A percentile compares a stretch with the other conserved stretches of the same genome.
phyloP scores from a whole-genome alignment of 805 yeast species.

The Wickerhamiella alocasiicola region DNA sequence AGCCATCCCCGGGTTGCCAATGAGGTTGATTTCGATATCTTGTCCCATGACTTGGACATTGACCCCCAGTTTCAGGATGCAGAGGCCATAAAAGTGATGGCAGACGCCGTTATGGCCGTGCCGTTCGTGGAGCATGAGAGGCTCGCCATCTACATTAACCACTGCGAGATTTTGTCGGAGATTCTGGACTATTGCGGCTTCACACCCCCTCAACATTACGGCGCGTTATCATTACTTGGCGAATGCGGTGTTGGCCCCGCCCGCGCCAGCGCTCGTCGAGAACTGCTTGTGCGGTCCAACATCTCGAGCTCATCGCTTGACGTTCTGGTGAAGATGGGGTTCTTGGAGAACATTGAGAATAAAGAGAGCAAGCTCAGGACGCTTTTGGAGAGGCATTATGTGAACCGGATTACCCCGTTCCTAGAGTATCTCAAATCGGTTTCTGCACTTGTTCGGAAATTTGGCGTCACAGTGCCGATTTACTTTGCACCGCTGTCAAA shows the following conservation, averaged over 20 bases:
- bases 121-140: conserved; percentile 54
- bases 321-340: conserved; percentile 71
- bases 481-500: conserved; percentile 72
- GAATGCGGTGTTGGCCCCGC: conserved; percentile 61
- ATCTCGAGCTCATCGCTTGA: conserved; percentile 72
- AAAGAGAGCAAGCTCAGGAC: conserved; percentile 46
- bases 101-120: conserved; percentile 52
- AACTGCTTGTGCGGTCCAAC: conserved; percentile 50
- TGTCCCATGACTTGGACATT: conserved; percentile 30
- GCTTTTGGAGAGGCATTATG: conserved; percentile 54
- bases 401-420: conserved; percentile 56
- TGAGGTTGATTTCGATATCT: conserved; percentile 79
- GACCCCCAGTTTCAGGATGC: conserved; percentile 57
- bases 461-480: conserved; percentile 48
- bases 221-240: conserved; percentile 60
- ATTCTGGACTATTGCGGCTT: conserved; percentile 73
- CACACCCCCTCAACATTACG: conserved; percentile 56
- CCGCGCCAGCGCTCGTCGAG: conserved; percentile 44
- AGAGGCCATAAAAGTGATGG: conserved; percentile 71
- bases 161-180: conserved; percentile 63
- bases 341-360: conserved; percentile 50
- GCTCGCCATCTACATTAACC: conserved; percentile 57
- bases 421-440: conserved; percentile 52
- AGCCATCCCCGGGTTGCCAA: conserved; percentile 66
- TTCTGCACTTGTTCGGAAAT: conserved; percentile 37